Evolutionary conservation across 2,329 filamentous ascomycete species (phyloP).

Genomic region (Colletotrichum sublineola): DNA sequence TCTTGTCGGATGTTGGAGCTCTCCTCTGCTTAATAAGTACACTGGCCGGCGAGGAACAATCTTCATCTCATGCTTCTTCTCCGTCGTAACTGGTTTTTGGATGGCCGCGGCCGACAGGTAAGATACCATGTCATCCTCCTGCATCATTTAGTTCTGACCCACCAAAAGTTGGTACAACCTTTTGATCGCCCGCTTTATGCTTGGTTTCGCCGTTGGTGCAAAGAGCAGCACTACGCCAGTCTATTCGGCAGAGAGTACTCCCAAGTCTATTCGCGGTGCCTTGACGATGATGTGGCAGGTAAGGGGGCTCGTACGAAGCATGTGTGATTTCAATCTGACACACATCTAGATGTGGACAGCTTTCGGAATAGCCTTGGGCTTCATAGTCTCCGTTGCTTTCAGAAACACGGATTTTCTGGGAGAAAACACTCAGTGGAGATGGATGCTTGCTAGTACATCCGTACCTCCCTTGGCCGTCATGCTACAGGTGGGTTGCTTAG

Average conservation of each 20-base stretch:
- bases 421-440: slow-evolving; percentile 50
- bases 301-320: background rate
- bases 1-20: slow-evolving; percentile 52
- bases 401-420: slow-evolving; percentile 51
- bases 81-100: slow-evolving; percentile 65
- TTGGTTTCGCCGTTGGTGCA: slow-evolving; percentile 55
- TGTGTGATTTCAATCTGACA: background rate
- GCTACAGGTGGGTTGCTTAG: slow-evolving; percentile 49
- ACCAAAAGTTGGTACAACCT: slow-evolving; percentile 51
- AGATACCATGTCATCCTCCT: slow-evolving; percentile 50
- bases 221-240: slow-evolving; percentile 54
- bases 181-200: slow-evolving; percentile 51
- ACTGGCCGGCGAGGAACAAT: slow-evolving; percentile 75
- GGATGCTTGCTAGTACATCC: slow-evolving; percentile 64
- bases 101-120: slow-evolving; percentile 68
- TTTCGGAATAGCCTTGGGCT: slow-evolving; percentile 57
- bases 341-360: slow-evolving; percentile 44
- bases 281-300: slow-evolving; percentile 56
- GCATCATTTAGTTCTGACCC: background rate
- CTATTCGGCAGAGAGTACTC: slow-evolving; percentile 54
- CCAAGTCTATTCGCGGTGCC: slow-evolving; percentile 55
- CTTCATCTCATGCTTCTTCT: slow-evolving; percentile 70
- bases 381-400: slow-evolving; percentile 53
- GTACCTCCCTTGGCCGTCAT: slow-evolving; percentile 66
- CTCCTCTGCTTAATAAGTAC: slow-evolving; percentile 66